Evolutionary conservation across 2,329 filamentous ascomycete species (phyloP), one percentile per base, ranked within the genome.

Genomic region (Beauveria australis): DNA sequence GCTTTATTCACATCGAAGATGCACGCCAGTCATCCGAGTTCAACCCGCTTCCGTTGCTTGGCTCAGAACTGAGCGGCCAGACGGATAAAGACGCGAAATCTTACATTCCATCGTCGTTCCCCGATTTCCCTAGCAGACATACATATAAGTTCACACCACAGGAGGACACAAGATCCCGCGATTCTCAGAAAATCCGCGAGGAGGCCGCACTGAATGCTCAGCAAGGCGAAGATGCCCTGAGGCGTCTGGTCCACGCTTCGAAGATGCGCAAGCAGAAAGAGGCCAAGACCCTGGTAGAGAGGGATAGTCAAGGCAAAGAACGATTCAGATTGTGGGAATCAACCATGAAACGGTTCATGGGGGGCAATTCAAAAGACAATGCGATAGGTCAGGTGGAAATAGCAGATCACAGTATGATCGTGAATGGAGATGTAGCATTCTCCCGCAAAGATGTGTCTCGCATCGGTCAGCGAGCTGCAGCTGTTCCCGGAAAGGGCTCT

Each of bases 191-290:
- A 68, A 82, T 85, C 49, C 78, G 84, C 26, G 80, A 84, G 58
- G 81, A 85, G 46, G 84, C 84, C 1, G 80, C 83, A 1, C 76
- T 80, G 59, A 82, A 83, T 51, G 82, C 84, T 9, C 81, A 84
- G 65, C 83, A 85, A 63, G 84, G 81, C 2, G 85, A 88, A 68
- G 81, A 84, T 63, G 85, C 85, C 1, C 73, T 88, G 3, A 74
- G 85, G 30, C 75, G 80, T 8, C 74, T 88, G 19, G 81, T 86
- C 30, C 79, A 83, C 24, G 83, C 85, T 19, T 83, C 82, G 60
- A 87, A 87, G 70, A 81, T 84, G 65, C 82, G 84, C 54, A 84
- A 83, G 65, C 83, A 87, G 66, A 87, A 87, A 69, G 84, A 86
- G 67, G 79, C 85, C 48, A 84, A 81, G 65, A 76, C 79, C 2